Evolutionary conservation across 768 basidiomycete genomes (phyloP).

Genomic region (Agaricus subrufescens): DNA sequence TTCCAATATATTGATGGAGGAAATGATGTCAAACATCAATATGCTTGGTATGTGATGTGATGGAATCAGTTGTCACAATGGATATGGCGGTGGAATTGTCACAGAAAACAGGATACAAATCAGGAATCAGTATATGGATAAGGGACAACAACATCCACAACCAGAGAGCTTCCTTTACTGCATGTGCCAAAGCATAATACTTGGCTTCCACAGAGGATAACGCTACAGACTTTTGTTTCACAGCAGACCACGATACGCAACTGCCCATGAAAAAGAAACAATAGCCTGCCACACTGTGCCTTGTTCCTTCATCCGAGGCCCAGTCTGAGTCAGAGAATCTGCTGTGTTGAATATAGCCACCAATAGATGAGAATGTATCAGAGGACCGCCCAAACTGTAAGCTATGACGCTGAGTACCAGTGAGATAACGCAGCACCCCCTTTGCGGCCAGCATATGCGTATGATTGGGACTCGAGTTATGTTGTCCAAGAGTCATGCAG

Average conservation of each 20-base stretch:
- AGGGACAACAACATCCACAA: constrained; percentile 21
- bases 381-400: constrained; percentile 11
- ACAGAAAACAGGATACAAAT: constrained; percentile 15
- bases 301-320: constrained; percentile 16
- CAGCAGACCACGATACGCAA: constrained; percentile 26
- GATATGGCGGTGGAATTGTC: constrained; percentile 18
- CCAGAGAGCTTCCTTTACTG: constrained; percentile 23
- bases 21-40: constrained; percentile 28
- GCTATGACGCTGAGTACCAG: constrained; percentile 15
- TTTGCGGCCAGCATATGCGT: constrained; percentile 23
- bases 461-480: constrained; percentile 17
- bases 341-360: constrained; percentile 5
- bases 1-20: constrained; percentile 26
- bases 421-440: constrained; percentile 22
- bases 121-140: constrained; percentile 4
- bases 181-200: constrained; percentile 28
- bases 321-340: constrained; percentile 25
- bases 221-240: constrained; percentile 26
- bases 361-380: neutral
- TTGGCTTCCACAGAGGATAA: constrained; percentile 32
- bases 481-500: constrained; percentile 21
- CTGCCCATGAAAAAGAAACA: constrained; percentile 22
- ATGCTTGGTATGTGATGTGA: constrained; percentile 25
- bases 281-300: constrained; percentile 27
- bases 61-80: constrained; percentile 15